Percentiles rank a stretch among this genome's conserved stretches.
These are phyloP conservation scores for Cucurbita moschata DNA, from an alignment of 306 rosid species.

Conservation along the genomic window DNA sequence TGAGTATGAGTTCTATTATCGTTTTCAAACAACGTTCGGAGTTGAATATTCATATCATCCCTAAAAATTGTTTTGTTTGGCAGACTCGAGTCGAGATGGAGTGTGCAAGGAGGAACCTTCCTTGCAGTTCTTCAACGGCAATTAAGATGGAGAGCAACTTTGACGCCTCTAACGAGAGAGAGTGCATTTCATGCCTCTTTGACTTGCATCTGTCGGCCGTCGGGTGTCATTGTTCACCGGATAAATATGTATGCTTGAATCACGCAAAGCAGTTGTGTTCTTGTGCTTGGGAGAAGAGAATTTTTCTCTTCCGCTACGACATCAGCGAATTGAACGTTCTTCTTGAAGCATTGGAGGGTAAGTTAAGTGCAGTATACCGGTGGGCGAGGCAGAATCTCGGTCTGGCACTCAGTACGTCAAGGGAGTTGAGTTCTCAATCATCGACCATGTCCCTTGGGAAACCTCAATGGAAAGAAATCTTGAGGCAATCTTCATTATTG, in stretches of 20 bases:
- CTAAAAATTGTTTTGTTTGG: not conserved
- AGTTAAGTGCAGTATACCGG: slow-evolving; percentile 84
- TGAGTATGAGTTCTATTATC: not conserved
- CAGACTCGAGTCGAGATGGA: slow-evolving; percentile 83
- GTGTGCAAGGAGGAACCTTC: slow-evolving; percentile 48
- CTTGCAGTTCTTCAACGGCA: slow-evolving; percentile 48
- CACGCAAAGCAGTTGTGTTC: slow-evolving; percentile 84
- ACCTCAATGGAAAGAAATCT: slow-evolving; percentile 22
- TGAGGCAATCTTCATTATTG: slow-evolving; percentile 18
- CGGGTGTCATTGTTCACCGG: slow-evolving; percentile 78
- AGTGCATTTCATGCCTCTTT: slow-evolving; percentile 70
- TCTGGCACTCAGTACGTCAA: slow-evolving; percentile 53
- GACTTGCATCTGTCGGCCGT: slow-evolving; percentile 95
- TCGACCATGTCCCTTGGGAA: slow-evolving; percentile 20
- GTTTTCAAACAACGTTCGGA: not conserved
- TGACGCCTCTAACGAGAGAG: slow-evolving; percentile 82
- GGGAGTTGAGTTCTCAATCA: slow-evolving; percentile 26
- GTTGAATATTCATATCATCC: not conserved
- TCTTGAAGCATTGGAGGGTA: slow-evolving; percentile 95
- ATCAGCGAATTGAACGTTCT: slow-evolving; percentile 60
- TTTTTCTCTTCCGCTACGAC: slow-evolving; percentile 92
- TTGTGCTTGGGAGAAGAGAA: slow-evolving; percentile 62
- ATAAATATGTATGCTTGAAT: slow-evolving; percentile 81
- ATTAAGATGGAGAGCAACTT: slow-evolving; percentile 80
- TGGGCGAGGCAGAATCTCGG: slow-evolving; percentile 97